Percentiles rank a stretch among this genome's conserved stretches.
Conservation (phyloP, 352 stramenopile genomes). For the Phytophthora sp. region DNA sequence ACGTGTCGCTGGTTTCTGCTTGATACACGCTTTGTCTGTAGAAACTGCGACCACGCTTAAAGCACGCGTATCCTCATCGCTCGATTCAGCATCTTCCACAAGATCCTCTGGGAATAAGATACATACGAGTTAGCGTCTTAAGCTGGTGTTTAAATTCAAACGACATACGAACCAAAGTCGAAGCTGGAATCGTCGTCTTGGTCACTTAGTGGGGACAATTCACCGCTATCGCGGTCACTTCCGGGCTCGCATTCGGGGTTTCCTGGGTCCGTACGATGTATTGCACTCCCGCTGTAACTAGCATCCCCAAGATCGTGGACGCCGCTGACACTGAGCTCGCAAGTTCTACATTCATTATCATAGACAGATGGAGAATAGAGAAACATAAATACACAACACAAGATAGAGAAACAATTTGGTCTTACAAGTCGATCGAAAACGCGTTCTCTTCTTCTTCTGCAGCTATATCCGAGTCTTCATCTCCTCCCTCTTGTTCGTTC, state of each 20-base stretch:
- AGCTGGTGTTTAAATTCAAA: too few species aligned
- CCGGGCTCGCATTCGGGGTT: neutral
- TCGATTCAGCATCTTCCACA: slow-evolving; percentile 33
- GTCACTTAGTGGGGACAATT: neutral
- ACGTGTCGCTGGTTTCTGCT: neutral
- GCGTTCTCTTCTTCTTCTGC: slow-evolving; percentile 27
- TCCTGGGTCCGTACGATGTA: neutral
- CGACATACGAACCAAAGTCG: slow-evolving; percentile 53
- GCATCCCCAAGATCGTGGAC: neutral
- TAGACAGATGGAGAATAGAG: slow-evolving; percentile 14
- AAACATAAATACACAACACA: slow-evolving; percentile 13
- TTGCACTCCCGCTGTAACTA: neutral
- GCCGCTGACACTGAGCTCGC: slow-evolving; percentile 18
- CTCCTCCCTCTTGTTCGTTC: neutral
- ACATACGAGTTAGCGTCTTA: neutral
- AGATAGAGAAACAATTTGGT: slow-evolving; percentile 19
- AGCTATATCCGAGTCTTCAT: slow-evolving; percentile 14
- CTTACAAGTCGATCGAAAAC: slow-evolving; percentile 75
- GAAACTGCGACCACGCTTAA: too few species aligned
- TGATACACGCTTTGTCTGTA: neutral
- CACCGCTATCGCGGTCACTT: slow-evolving; percentile 2
- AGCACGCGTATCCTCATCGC: too few species aligned
- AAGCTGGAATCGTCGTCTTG: slow-evolving; percentile 40
- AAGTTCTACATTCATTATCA: slow-evolving; percentile 35
- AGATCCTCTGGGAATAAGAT: slow-evolving; percentile 37